Evolutionary conservation across 306 rosid species (phyloP).

Genomic region (Gillenia trifoliata): DNA sequence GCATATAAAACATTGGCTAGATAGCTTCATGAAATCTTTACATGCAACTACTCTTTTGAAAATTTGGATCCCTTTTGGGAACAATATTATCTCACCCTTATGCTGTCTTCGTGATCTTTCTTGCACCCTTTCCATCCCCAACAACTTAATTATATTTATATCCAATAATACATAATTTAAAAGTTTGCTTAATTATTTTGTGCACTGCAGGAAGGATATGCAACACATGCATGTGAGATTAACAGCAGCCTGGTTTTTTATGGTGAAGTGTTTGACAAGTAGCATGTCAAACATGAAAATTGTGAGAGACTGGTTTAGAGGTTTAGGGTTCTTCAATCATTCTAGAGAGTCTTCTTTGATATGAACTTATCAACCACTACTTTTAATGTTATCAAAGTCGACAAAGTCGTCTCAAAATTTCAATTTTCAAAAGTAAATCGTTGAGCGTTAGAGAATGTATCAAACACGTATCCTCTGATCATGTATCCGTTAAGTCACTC

Average conservation of each 20-base stretch:
- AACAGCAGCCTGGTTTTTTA: constrained; percentile 23
- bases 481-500: not conserved
- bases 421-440: not conserved
- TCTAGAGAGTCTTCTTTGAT: constrained; percentile 27
- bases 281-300: constrained; percentile 27
- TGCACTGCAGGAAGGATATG: constrained; percentile 3
- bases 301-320: constrained; percentile 16
- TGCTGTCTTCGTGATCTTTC: constrained; percentile 6
- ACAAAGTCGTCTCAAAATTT: constrained; percentile 21
- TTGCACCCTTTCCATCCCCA: constrained; percentile 33
- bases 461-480: constrained; percentile 16
- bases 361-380: constrained; percentile 41
- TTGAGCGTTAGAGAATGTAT: constrained; percentile 4
- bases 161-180: not conserved
- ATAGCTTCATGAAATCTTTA: constrained; percentile 5
- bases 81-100: constrained; percentile 12
- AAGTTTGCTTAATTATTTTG: constrained; percentile 18
- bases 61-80: constrained; percentile 32
- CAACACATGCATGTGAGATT: constrained; percentile 3
- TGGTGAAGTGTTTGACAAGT: constrained; percentile 65
- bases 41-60: constrained; percentile 41
- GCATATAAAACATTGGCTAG: not conserved
- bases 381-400: constrained; percentile 20
- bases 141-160: constrained; percentile 21
- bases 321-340: constrained; percentile 34